These are phyloP conservation scores for Aspergillus funiculosus DNA, from an alignment of 495 filamentous ascomycete genomes.

Conservation along the genomic window DNA sequence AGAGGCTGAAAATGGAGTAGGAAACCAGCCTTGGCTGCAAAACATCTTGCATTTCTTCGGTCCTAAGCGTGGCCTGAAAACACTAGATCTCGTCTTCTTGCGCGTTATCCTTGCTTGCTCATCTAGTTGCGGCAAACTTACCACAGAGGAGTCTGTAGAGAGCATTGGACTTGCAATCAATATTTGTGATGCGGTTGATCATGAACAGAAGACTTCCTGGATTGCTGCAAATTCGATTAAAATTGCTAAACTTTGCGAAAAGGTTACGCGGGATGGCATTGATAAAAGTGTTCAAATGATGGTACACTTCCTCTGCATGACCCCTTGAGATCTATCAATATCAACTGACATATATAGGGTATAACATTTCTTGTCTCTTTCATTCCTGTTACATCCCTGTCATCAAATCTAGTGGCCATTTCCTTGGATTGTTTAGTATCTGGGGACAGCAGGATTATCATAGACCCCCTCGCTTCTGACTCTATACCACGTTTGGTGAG, in stretches of 20 bases:
- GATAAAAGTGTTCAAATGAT: constrained; percentile 37
- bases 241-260: constrained; percentile 49
- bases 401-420: constrained; percentile 23
- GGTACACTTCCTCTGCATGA: constrained; percentile 32
- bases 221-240: constrained; percentile 35
- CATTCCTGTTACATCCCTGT: constrained; percentile 19
- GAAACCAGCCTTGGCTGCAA: constrained; percentile 28
- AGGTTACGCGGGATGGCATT: constrained; percentile 38
- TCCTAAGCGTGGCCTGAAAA: constrained; percentile 46
- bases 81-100: constrained; percentile 49
- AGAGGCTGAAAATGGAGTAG: constrained; percentile 14
- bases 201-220: constrained; percentile 40
- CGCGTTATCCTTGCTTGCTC: constrained; percentile 50
- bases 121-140: constrained; percentile 31
- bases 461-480: constrained; percentile 21
- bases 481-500: constrained; percentile 23
- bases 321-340: not conserved
- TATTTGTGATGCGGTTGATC: constrained; percentile 42
- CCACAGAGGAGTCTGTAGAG: constrained; percentile 37
- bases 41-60: constrained; percentile 46
- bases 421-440: constrained; percentile 28
- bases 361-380: constrained; percentile 34
- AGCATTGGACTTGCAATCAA: constrained; percentile 46
- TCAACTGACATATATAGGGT: constrained; percentile 27
- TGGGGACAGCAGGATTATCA: constrained; percentile 19